These are phyloP conservation scores for Pseudogymnoascus sp. DNA, from an alignment of 2,329 filamentous ascomycete species.

Conservation along the genomic window DNA sequence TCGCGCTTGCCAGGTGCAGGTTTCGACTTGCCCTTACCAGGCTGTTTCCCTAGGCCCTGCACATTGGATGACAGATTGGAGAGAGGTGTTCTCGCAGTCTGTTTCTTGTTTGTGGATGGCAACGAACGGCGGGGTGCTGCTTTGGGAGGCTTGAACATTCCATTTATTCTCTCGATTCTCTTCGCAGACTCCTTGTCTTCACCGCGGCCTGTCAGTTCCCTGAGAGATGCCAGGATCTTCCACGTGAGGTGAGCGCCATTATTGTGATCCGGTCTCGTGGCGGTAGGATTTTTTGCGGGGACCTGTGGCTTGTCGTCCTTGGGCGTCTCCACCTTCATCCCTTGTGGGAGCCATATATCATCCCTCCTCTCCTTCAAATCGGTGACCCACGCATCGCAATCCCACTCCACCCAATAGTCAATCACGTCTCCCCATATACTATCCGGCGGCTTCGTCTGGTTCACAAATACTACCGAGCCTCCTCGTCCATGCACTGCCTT, in stretches of 20 bases:
- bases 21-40: neutral
- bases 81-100: neutral
- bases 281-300: neutral
- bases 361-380: constrained; percentile 38
- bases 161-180: neutral
- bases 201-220: neutral
- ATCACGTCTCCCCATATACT: constrained; percentile 66
- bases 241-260: constrained; percentile 4
- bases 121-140: neutral
- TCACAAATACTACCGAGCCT: constrained; percentile 65
- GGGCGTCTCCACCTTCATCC: constrained; percentile 13
- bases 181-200: constrained; percentile 2
- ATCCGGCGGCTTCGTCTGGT: constrained; percentile 62
- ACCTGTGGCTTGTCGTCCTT: constrained; percentile 14
- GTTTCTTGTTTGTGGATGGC: neutral
- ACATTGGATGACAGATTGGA: neutral
- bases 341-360: constrained; percentile 27
- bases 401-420: constrained; percentile 68
- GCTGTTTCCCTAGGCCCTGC: neutral
- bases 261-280: neutral
- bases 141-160: neutral
- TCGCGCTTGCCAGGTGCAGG: neutral
- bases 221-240: neutral
- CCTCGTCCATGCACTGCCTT: constrained; percentile 58
- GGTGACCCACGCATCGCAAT: constrained; percentile 64